These are phyloP conservation scores for Quercus parvula DNA, from an alignment of 306 rosid species.

Conservation along the genomic window DNA sequence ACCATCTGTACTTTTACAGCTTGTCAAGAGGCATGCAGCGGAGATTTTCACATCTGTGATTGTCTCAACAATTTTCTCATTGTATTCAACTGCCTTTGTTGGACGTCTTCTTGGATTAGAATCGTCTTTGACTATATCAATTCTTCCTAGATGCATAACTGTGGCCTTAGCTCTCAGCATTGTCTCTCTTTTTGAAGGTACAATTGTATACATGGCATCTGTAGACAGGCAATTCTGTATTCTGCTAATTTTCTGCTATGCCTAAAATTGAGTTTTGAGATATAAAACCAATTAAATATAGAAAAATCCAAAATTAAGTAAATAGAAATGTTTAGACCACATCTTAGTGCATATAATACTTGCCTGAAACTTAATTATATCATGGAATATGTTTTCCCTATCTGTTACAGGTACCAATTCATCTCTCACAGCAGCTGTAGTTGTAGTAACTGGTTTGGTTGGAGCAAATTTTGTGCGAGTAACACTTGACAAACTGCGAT, in stretches of 20 bases:
- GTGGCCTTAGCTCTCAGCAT: slow-evolving; percentile 97
- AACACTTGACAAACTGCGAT: slow-evolving; percentile 66
- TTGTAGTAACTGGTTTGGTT: slow-evolving; percentile 87
- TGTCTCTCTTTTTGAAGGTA: slow-evolving; percentile 91
- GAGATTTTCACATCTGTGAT: slow-evolving; percentile 95
- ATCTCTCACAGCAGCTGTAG: slow-evolving; percentile 88
- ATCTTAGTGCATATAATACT: neutral
- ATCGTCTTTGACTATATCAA: slow-evolving; percentile 77
- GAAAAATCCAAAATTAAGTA: neutral
- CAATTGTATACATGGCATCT: neutral
- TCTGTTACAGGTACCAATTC: slow-evolving; percentile 69
- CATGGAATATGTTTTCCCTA: slow-evolving; percentile 10
- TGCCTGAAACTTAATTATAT: neutral
- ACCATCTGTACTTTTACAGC: slow-evolving; percentile 47
- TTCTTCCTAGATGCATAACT: slow-evolving; percentile 92
- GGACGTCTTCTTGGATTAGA: slow-evolving; percentile 87
- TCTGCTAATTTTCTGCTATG: neutral
- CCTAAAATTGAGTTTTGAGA: neutral
- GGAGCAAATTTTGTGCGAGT: slow-evolving; percentile 97
- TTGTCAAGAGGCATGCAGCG: slow-evolving; percentile 92
- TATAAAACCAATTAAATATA: neutral
- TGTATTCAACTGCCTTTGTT: slow-evolving; percentile 89
- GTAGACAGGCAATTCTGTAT: neutral
- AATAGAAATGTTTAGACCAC: neutral
- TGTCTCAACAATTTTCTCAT: slow-evolving; percentile 72